These are phyloP conservation scores for Termitomyces sp. DNA, from an alignment of 768 basidiomycete genomes.

Conservation along the genomic window DNA sequence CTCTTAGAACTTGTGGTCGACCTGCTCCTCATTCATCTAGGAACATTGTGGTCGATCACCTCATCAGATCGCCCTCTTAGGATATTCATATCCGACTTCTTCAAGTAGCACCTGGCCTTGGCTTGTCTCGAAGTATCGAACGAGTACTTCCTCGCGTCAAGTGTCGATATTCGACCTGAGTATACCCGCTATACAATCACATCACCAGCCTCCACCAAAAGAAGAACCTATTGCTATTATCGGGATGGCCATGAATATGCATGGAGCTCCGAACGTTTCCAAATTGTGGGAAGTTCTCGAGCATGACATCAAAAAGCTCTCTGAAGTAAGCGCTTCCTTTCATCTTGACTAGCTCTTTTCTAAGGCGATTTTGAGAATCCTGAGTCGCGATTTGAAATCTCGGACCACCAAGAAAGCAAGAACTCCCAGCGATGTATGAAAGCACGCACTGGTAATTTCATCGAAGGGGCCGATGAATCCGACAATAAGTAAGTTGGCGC, in stretches of 20 bases:
- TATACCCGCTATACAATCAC: constrained; percentile 3
- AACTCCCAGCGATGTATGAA: too few species aligned
- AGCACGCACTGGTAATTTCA: too few species aligned
- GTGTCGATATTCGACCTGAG: constrained; percentile 22
- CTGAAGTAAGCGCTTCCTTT: background rate
- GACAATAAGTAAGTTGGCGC: background rate
- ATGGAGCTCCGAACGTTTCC: constrained; percentile 45
- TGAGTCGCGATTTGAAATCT: too few species aligned
- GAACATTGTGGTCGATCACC: constrained; percentile 20
- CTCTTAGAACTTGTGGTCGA: constrained; percentile 45
- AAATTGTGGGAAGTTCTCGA: constrained; percentile 61
- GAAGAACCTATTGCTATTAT: constrained; percentile 24
- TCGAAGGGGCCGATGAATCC: too few species aligned
- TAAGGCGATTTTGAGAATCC: constrained; percentile 48
- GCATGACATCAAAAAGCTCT: constrained; percentile 46
- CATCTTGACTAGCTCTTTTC: background rate
- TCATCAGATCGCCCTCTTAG: background rate
- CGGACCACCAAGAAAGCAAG: too few species aligned
- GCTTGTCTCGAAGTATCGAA: constrained; percentile 36
- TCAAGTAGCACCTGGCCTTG: constrained; percentile 47
- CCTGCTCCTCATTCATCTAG: constrained; percentile 47
- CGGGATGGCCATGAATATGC: constrained; percentile 64
- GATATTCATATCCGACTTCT: constrained; percentile 31
- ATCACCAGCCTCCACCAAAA: constrained; percentile 18
- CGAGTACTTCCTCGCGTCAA: constrained; percentile 24